Conservation (phyloP, 2,329 filamentous ascomycete genomes). For the Fusarium goolgardi region DNA sequence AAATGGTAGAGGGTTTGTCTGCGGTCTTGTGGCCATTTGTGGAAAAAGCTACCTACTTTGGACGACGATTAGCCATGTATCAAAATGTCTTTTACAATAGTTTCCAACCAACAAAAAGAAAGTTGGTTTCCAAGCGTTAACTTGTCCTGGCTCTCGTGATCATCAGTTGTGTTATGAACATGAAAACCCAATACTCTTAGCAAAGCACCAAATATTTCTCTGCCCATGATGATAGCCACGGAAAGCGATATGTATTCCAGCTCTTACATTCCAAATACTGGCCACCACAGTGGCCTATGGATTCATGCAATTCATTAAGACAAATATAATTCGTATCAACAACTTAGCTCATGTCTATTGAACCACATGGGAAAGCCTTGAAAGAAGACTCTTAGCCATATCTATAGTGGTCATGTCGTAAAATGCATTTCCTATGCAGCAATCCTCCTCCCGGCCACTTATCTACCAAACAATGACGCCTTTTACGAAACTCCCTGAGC, state of each 20-base stretch:
- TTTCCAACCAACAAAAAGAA: conserved; percentile 39
- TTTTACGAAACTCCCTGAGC: conserved; percentile 44
- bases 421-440: conserved; percentile 23
- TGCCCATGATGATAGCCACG: not conserved
- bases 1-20: conserved; percentile 46
- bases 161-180: not conserved
- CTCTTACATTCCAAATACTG: not conserved
- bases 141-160: conserved; percentile 1
- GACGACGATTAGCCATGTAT: conserved; percentile 48
- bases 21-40: conserved; percentile 45
- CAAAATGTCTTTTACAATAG: conserved; percentile 44
- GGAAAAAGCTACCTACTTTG: conserved; percentile 44
- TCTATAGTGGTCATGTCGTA: conserved; percentile 32
- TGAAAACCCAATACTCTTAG: not conserved
- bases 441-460: conserved; percentile 19
- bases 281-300: not conserved
- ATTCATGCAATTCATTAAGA: not conserved
- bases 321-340: not conserved
- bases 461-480: conserved; percentile 42
- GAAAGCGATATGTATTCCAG: not conserved
- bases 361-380: conserved; percentile 8
- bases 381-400: not conserved
- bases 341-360: conserved; percentile 10
- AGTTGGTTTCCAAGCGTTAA: conserved; percentile 39
- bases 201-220: not conserved